Percentiles rank a stretch among this genome's conserved stretches.
Conservation (phyloP, 768 basidiomycete genomes). For the Phallus indusiatus region DNA sequence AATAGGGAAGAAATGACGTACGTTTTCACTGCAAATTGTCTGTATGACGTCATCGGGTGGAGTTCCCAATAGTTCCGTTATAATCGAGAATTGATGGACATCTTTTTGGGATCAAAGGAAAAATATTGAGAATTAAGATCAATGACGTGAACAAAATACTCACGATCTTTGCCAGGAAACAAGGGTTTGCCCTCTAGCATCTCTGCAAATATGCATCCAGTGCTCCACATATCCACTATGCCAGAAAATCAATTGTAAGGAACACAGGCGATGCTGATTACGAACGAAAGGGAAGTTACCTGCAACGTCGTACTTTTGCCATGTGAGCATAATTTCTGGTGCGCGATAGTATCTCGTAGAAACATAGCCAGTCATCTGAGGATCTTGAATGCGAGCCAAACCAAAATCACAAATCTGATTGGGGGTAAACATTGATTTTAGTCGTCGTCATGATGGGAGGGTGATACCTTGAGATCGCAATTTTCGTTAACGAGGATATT, state of each 20-base stretch:
- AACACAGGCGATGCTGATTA: neutral
- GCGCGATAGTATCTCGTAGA: constrained; percentile 98
- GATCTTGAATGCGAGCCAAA: constrained; percentile 95
- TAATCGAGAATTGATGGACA: constrained; percentile 99
- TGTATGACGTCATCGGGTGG: constrained; percentile 99
- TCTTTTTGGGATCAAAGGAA: constrained; percentile 40
- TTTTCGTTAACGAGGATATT: constrained; percentile 99
- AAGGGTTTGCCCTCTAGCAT: constrained; percentile 98
- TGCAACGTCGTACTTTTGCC: constrained; percentile 99
- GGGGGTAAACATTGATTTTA: constrained; percentile 5
- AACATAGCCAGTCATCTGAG: constrained; percentile 99
- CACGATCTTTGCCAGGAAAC: constrained; percentile 99
- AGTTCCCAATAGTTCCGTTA: constrained; percentile 96
- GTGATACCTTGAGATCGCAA: constrained; percentile 86
- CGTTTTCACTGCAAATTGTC: constrained; percentile 97
- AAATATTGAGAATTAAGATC: constrained; percentile 8
- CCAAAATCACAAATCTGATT: constrained; percentile 96
- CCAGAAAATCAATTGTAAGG: neutral
- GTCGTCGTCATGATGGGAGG: neutral
- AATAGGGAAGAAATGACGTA: constrained; percentile 30
- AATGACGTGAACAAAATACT: constrained; percentile 29
- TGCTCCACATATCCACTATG: constrained; percentile 94
- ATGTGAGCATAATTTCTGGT: constrained; percentile 99
- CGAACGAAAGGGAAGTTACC: constrained; percentile 20
- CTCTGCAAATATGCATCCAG: constrained; percentile 98